Evolutionary conservation across 2,329 filamentous ascomycete genomes (phyloP).

Genomic region (Clarireedia paspali): DNA sequence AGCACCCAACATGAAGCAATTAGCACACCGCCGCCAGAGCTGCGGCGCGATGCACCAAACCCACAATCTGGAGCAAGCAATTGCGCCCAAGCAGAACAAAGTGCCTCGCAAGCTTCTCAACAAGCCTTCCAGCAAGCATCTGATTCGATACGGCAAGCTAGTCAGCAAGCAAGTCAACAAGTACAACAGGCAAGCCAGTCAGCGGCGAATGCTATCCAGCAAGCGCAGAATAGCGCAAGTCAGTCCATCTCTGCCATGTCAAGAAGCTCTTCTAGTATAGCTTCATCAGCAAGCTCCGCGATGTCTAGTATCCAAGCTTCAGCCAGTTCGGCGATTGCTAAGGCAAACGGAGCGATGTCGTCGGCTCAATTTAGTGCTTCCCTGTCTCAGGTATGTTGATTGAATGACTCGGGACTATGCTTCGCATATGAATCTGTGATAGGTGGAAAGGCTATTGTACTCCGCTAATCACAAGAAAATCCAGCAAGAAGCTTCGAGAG

Average conservation of each 20-base stretch:
- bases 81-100: conserved; percentile 18
- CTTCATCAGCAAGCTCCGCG: conserved; percentile 20
- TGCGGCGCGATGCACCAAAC: conserved; percentile 18
- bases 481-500: not conserved
- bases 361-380: conserved; percentile 18
- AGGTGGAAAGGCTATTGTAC: too few species aligned
- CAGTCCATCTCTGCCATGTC: conserved; percentile 22
- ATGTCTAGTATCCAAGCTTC: conserved; percentile 20
- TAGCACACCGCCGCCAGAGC: conserved; percentile 21
- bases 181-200: conserved; percentile 18
- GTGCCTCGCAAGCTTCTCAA: conserved; percentile 20
- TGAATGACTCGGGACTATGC: not conserved
- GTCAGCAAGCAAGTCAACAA: conserved; percentile 20
- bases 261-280: conserved; percentile 18
- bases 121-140: conserved; percentile 21
- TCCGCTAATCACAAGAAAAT: not conserved
- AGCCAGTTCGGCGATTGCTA: conserved; percentile 16
- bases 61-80: conserved; percentile 15
- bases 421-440: not conserved
- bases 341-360: conserved; percentile 18
- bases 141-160: conserved; percentile 16
- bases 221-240: conserved; percentile 15
- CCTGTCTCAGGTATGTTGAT: conserved; percentile 15
- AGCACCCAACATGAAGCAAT: conserved; percentile 9
- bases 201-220: conserved; percentile 17